Percentiles rank a stretch among this genome's conserved stretches.
phyloP scores from a whole-genome alignment of 2,329 filamentous ascomycete species.

The Colletotrichum theobromicola region DNA sequence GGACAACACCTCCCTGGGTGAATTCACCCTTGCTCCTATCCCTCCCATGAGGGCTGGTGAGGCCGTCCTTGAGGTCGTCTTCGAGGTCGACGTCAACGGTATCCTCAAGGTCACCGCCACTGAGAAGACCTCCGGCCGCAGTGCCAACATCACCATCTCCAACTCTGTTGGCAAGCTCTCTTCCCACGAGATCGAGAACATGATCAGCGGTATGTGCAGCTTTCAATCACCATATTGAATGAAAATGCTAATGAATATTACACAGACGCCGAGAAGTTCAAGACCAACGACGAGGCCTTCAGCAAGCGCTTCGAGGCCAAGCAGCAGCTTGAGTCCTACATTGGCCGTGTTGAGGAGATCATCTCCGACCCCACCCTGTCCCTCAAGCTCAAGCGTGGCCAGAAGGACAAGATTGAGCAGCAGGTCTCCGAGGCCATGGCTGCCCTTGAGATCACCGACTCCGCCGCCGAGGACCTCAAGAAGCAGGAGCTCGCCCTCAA shows the following conservation, averaged over 20 bases:
- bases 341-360: slow-evolving; percentile 98
- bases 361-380: slow-evolving; percentile 95
- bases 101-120: slow-evolving; percentile 99
- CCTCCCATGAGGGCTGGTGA: slow-evolving; percentile 93
- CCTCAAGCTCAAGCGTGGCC: slow-evolving; percentile 96
- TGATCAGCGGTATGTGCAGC: slow-evolving; percentile 76
- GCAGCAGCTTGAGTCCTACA: slow-evolving; percentile 99
- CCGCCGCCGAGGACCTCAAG: slow-evolving; percentile 91
- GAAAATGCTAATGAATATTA: slow-evolving; percentile 23
- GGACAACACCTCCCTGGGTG: slow-evolving; percentile 96
- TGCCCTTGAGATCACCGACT: slow-evolving; percentile 94
- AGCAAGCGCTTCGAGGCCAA: slow-evolving; percentile 99
- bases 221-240: not conserved
- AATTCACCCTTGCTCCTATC: slow-evolving; percentile 92
- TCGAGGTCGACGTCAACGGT: slow-evolving; percentile 99
- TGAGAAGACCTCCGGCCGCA: slow-evolving; percentile 97
- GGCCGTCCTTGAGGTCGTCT: slow-evolving; percentile 95
- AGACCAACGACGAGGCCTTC: slow-evolving; percentile 96
- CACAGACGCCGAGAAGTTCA: slow-evolving; percentile 95
- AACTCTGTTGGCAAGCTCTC: slow-evolving; percentile 99
- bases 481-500: slow-evolving; percentile 99
- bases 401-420: slow-evolving; percentile 99
- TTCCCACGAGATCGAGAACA: slow-evolving; percentile 92
- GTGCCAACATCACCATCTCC: slow-evolving; percentile 99
- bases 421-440: slow-evolving; percentile 97